Conservation (phyloP, 139 green algal species). For the Diplosphaera chodatii region DNA sequence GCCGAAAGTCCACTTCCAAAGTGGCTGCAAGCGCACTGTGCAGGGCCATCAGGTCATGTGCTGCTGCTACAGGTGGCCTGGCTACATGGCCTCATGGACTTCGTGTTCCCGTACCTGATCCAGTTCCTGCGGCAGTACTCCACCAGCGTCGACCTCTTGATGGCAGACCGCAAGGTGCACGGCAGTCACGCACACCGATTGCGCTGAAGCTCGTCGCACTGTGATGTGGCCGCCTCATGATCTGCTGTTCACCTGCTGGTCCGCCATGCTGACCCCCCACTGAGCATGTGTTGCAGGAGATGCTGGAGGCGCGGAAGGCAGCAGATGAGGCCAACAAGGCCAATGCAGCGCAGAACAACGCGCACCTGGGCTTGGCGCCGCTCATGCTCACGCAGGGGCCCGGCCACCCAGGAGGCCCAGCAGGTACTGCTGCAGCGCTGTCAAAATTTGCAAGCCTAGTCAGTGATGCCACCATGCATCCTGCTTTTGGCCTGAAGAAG, state of each 20-base stretch:
- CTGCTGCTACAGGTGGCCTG: slow-evolving; percentile 74
- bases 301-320: slow-evolving; percentile 10
- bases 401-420: neutral
- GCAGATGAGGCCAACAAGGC: slow-evolving; percentile 32
- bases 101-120: slow-evolving; percentile 95
- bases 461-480: too few species aligned
- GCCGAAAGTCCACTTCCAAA: too few species aligned
- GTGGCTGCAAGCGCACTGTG: too few species aligned
- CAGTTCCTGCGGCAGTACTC: slow-evolving; percentile 87
- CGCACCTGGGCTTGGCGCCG: slow-evolving; percentile 46
- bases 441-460: too few species aligned
- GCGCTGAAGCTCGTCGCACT: too few species aligned
- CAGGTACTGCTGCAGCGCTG: too few species aligned
- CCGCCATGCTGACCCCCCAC: neutral
- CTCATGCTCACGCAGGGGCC: slow-evolving; percentile 11
- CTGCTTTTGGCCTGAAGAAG: too few species aligned
- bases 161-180: slow-evolving; percentile 42
- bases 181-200: too few species aligned
- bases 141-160: slow-evolving; percentile 67
- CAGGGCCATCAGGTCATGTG: too few species aligned
- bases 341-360: slow-evolving; percentile 48
- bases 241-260: too few species aligned
- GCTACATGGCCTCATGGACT: slow-evolving; percentile 88
- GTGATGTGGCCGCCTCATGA: too few species aligned
- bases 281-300: neutral